Percentiles rank a stretch among this genome's conserved stretches.
These are phyloP conservation scores for Colletotrichum shisoi DNA, from an alignment of 2,329 filamentous ascomycete genomes.

Conservation along the genomic window DNA sequence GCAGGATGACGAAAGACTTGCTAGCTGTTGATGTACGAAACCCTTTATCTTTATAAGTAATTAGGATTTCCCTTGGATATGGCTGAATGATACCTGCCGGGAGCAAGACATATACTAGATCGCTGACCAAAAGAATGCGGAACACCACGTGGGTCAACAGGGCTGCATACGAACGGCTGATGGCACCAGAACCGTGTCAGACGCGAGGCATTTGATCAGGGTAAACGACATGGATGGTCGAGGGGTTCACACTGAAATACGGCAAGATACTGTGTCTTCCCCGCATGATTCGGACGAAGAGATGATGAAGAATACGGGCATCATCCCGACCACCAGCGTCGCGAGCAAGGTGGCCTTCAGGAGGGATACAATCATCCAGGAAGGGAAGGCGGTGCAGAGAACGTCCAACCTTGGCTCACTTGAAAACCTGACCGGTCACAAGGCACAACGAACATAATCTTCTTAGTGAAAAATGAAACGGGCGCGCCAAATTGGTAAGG, in stretches of 20 bases:
- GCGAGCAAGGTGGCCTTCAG: neutral
- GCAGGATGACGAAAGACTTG: neutral
- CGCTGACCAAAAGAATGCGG: neutral
- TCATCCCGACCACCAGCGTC: constrained; percentile 10
- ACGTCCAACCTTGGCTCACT: too few relatives aligned
- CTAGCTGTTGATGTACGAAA: neutral
- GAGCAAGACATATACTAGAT: neutral
- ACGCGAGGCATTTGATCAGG: neutral
- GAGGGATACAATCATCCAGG: too few relatives aligned
- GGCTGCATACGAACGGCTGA: constrained; percentile 16
- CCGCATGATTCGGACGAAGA: constrained; percentile 15
- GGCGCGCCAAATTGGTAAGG: too few relatives aligned
- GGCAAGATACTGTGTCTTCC: neutral
- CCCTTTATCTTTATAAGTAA: neutral
- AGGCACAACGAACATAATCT: too few relatives aligned
- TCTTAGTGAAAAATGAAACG: too few relatives aligned
- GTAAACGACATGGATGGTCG: neutral
- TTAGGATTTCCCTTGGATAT: neutral
- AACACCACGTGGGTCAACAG: constrained; percentile 9
- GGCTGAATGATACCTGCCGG: neutral
- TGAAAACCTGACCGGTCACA: too few relatives aligned
- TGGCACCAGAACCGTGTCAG: neutral
- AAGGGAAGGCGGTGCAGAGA: too few relatives aligned
- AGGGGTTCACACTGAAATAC: neutral
- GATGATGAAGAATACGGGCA: constrained; percentile 11